These are phyloP conservation scores for Imleria badia DNA, from an alignment of 768 basidiomycete species.

Conservation along the genomic window DNA sequence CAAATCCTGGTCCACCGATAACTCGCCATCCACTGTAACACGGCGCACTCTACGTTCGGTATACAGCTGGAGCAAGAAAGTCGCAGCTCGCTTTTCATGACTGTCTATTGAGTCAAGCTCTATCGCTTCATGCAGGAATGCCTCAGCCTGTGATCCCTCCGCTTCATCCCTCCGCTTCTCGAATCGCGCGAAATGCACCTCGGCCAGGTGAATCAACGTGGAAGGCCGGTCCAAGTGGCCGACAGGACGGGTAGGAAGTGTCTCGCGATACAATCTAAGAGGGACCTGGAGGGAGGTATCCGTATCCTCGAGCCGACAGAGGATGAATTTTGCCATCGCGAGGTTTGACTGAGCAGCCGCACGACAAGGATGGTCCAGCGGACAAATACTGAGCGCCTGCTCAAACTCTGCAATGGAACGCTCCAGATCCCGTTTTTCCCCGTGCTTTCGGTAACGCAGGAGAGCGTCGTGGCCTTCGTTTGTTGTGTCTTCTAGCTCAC, in stretches of 20 bases:
- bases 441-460: neutral
- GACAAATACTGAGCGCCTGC: neutral
- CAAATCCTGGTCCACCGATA: neutral
- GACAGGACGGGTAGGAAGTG: neutral
- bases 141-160: neutral
- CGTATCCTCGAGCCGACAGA: neutral
- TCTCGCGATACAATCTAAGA: neutral
- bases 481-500: neutral
- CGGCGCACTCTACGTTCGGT: neutral
- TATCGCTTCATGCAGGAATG: neutral
- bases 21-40: neutral
- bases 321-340: neutral
- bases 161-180: neutral
- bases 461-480: neutral
- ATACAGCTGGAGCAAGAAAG: neutral
- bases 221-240: neutral
- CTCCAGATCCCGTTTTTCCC: neutral
- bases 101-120: neutral
- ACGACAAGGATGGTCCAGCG: neutral
- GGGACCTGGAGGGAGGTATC: neutral
- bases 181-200: neutral
- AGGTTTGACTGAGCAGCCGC: neutral
- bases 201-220: conserved; percentile 1
- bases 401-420: neutral
- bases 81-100: neutral